These are phyloP conservation scores for Porphyrellus cyaneotinctus DNA, from an alignment of 768 basidiomycete genomes.

Conservation along the genomic window DNA sequence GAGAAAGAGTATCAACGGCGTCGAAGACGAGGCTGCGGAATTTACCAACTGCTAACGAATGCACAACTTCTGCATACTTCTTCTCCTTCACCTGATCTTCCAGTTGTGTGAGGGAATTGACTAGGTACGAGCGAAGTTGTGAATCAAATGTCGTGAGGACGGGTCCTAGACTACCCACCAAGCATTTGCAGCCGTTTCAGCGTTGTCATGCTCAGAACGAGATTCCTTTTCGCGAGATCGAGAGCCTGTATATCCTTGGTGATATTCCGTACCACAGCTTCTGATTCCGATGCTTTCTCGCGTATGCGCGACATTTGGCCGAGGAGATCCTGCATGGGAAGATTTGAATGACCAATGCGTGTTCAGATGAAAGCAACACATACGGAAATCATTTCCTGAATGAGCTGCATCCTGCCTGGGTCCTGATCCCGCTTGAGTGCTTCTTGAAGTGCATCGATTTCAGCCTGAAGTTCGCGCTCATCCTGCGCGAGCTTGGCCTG, in stretches of 20 bases:
- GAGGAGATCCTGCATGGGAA: constrained; percentile 72
- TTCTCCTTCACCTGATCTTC: constrained; percentile 74
- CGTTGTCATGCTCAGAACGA: constrained; percentile 84
- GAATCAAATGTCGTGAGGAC: not conserved
- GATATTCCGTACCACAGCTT: constrained; percentile 91
- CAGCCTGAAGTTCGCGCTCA: constrained; percentile 63
- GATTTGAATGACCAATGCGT: constrained; percentile 4
- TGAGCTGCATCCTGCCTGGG: constrained; percentile 82
- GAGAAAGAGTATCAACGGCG: constrained; percentile 2
- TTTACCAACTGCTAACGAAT: constrained; percentile 67
- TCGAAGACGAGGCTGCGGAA: constrained; percentile 11
- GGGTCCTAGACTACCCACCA: constrained; percentile 47
- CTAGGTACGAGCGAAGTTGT: constrained; percentile 37
- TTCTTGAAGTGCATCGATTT: constrained; percentile 64
- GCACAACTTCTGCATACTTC: constrained; percentile 78
- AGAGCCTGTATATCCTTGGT: constrained; percentile 95
- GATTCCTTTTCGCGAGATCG: constrained; percentile 90
- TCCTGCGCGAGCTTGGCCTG: constrained; percentile 65
- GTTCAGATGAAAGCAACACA: constrained; percentile 17
- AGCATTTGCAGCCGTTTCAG: constrained; percentile 92
- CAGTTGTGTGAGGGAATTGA: constrained; percentile 77
- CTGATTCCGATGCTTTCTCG: constrained; percentile 95
- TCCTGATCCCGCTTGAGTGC: constrained; percentile 77
- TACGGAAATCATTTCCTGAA: constrained; percentile 96
- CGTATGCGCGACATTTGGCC: constrained; percentile 95